Conservation (phyloP, 768 basidiomycete genomes). For the Mycena epipterygia region DNA sequence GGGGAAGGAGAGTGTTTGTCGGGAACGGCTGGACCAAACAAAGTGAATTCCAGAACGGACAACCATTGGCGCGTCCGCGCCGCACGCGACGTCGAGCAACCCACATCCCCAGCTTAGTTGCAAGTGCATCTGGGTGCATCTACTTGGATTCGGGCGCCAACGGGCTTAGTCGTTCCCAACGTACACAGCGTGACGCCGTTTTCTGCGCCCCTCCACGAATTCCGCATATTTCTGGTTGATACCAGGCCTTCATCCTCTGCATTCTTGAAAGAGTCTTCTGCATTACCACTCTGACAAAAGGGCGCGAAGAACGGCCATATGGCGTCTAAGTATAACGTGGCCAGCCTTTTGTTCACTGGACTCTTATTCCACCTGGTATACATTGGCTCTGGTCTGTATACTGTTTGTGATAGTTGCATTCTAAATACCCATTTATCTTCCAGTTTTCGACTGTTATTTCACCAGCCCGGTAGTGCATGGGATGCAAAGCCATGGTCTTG, state of each 20-base stretch:
- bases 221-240: no score
- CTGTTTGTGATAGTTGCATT: neutral
- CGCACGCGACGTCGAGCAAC: neutral
- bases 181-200: no score
- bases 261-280: no score
- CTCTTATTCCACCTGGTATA: slow-evolving; percentile 82
- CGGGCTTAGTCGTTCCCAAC: no score
- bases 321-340: slow-evolving; percentile 51
- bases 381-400: slow-evolving; percentile 64
- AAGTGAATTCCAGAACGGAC: neutral
- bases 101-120: neutral
- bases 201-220: no score
- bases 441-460: slow-evolving; percentile 88
- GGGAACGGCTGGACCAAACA: slow-evolving; percentile 11
- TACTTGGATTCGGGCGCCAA: no score
- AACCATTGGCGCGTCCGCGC: neutral
- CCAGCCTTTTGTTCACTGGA: slow-evolving; percentile 70
- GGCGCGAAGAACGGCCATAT: neutral
- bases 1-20: slow-evolving; percentile 1
- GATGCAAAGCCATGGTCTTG: slow-evolving; percentile 69
- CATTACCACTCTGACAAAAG: no score
- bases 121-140: no score
- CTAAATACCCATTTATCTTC: neutral
- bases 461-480: slow-evolving; percentile 86
- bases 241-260: no score